Evolutionary conservation across 306 rosid species (phyloP), one percentile per base, ranked within the genome.

Genomic region (Luffa acutangula): DNA sequence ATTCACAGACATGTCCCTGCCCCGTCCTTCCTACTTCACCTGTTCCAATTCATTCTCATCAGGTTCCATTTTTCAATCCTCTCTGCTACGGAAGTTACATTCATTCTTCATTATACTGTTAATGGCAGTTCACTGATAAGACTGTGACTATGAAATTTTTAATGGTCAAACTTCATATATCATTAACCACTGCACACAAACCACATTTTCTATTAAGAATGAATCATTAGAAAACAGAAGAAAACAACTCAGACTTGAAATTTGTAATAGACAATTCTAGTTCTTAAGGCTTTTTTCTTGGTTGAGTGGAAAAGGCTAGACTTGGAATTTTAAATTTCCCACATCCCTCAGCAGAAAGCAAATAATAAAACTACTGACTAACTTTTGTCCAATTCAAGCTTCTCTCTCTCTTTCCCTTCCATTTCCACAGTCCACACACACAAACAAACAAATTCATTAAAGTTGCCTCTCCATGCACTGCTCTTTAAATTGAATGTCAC

Each of bases 371-470:
- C 60, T 48, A 31, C 25, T 49, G 56, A 45, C 42, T 13, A 48
- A 49, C 77, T 72, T 72, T 72, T 72, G 77, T 72, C 77, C 58
- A 25, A 25, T 48, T 48, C 56, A 72, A 72, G 77, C 34, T 71
- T 69, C 49, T 5, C 9, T n/a, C n/a, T 45, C 17, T 71, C 8
- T 70, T 5, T 71, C 56, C 1, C 18, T 6, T 34, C 41, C 41
- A 64, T 25, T 25, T 25, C 31, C 31, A 25, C 31, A 25, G 31
- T 25, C 31, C 41, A 9, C 6, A 21, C 52, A 78, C 9, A 87
- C 93, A 90, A 93, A 94, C 89, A 97, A 94, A 92, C 97, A 92
- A 92, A 62, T 89, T 96, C 9, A 64, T 14, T 67, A 37, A 67
- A 67, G 75, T n/a, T 64, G 45, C 45, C 71, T 36, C 71, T 20